Conservation (phyloP, 2,329 filamentous ascomycete genomes). For the Fusarium chaquense region DNA sequence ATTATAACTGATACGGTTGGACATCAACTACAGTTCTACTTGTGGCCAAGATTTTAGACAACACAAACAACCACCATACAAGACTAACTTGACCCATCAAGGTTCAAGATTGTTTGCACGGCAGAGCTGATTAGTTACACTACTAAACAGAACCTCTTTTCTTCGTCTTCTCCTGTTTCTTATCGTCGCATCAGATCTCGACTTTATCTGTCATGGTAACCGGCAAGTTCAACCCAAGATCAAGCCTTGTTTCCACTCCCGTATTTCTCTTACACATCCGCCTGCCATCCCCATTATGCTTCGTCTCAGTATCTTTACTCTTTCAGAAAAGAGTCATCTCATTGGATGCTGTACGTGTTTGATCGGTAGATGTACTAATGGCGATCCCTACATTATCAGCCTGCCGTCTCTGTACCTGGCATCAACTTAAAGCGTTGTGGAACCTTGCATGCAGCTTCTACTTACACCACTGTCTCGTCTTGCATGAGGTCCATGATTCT, state of each 20-base stretch:
- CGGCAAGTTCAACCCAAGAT: constrained; percentile 4
- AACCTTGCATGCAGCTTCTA: constrained; percentile 21
- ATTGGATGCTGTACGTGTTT: constrained; percentile 25
- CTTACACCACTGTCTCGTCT: constrained; percentile 38
- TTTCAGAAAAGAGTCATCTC: constrained; percentile 14
- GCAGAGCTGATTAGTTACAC: not conserved
- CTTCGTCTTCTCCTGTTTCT: constrained; percentile 12
- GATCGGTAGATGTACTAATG: constrained; percentile 18
- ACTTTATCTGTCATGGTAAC: constrained; percentile 19
- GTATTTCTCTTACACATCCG: constrained; percentile 28
- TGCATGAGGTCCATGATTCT: constrained; percentile 25
- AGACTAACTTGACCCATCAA: constrained; percentile 1
- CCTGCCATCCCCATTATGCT: constrained; percentile 28
- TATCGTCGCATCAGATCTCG: constrained; percentile 15
- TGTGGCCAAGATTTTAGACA: not conserved
- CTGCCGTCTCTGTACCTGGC: constrained; percentile 11
- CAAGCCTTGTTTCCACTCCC: constrained; percentile 17
- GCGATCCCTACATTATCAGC: constrained; percentile 8
- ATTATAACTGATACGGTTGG: too few species aligned
- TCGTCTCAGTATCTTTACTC: constrained; percentile 37
- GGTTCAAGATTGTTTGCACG: constrained; percentile 1
- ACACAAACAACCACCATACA: not conserved
- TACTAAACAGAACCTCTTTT: not conserved
- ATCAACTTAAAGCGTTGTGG: constrained; percentile 12
- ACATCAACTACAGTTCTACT: not conserved